A percentile compares a stretch with the other conserved stretches of the same genome.
phyloP scores from a whole-genome alignment of 352 stramenopile genomes.

The Thalassiosira mediterranea region DNA sequence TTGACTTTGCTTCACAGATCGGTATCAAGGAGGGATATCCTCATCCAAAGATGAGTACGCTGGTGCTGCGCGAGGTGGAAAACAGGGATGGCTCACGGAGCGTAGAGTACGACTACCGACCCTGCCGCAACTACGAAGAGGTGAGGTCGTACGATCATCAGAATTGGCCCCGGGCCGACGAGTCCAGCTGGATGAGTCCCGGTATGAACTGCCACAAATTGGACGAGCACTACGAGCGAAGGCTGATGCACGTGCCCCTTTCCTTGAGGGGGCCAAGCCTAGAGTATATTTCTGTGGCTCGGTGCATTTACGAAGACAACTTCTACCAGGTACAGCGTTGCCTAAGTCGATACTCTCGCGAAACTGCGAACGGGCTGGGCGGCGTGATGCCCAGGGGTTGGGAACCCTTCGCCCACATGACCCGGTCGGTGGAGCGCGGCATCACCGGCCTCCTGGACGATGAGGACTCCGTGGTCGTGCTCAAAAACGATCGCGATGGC shows the following conservation, averaged over 20 bases:
- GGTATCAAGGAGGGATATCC: slow-evolving; percentile 29
- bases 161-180: too few species aligned
- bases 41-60: slow-evolving; percentile 40
- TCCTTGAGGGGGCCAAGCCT: slow-evolving; percentile 2
- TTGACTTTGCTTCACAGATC: slow-evolving; percentile 40
- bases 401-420: slow-evolving; percentile 23
- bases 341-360: slow-evolving; percentile 12
- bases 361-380: background rate
- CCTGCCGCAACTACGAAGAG: slow-evolving; percentile 1
- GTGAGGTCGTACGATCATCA: too few species aligned
- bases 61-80: slow-evolving; percentile 14
- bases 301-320: slow-evolving; percentile 8
- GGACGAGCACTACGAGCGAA: slow-evolving; percentile 19
- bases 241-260: slow-evolving; percentile 9
- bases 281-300: slow-evolving; percentile 11
- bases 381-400: slow-evolving; percentile 19
- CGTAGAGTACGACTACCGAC: slow-evolving; percentile 15
- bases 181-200: background rate
- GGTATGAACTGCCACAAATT: slow-evolving; percentile 21
- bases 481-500: slow-evolving; percentile 18
- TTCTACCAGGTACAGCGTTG: too few species aligned
- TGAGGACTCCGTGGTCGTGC: slow-evolving; percentile 18
- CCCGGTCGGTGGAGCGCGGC: background rate
- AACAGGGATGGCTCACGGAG: too few species aligned
- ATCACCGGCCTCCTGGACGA: background rate